Evolutionary conservation across 139 green algal genomes (phyloP).

Genomic region (Chlorella ohadii): DNA sequence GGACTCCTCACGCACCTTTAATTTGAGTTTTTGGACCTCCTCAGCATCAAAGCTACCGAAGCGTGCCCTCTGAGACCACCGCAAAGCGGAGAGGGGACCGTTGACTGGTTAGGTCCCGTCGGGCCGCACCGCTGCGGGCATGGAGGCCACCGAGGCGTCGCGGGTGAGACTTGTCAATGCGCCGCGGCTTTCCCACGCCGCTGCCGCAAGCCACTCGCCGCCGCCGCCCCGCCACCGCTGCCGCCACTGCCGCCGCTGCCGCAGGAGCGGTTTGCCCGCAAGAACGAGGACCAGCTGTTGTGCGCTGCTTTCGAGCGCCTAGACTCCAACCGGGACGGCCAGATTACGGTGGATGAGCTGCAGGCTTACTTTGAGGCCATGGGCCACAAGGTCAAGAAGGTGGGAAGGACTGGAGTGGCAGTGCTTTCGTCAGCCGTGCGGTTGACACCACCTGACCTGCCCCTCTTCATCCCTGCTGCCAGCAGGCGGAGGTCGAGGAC

Average conservation of each 20-base stretch:
- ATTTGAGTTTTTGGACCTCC: no score
- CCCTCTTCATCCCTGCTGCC: neutral
- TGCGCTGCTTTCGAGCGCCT: slow-evolving; percentile 80
- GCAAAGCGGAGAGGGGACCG: no score
- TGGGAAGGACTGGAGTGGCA: neutral
- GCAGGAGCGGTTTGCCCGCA: slow-evolving; percentile 85
- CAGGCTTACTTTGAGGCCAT: slow-evolving; percentile 72
- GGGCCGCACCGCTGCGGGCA: neutral
- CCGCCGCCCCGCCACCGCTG: neutral
- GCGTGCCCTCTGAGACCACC: no score
- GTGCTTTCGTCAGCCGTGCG: no score
- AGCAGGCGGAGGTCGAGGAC: slow-evolving; percentile 86
- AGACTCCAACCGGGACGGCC: slow-evolving; percentile 83
- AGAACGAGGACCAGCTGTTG: slow-evolving; percentile 88
- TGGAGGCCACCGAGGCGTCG: neutral
- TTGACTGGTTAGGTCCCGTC: no score
- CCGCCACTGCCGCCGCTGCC: neutral
- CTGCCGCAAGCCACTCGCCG: neutral
- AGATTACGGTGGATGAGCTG: slow-evolving; percentile 89
- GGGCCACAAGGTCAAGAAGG: slow-evolving; percentile 78
- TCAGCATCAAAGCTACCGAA: no score
- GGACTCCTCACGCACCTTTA: no score
- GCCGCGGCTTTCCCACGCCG: neutral
- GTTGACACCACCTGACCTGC: no score
- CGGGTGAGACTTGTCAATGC: slow-evolving; percentile 15